Percentiles rank a stretch among this genome's conserved stretches.
These are phyloP conservation scores for Dacryopinax primogenitus DNA, from an alignment of 768 basidiomycete genomes.

Conservation along the genomic window DNA sequence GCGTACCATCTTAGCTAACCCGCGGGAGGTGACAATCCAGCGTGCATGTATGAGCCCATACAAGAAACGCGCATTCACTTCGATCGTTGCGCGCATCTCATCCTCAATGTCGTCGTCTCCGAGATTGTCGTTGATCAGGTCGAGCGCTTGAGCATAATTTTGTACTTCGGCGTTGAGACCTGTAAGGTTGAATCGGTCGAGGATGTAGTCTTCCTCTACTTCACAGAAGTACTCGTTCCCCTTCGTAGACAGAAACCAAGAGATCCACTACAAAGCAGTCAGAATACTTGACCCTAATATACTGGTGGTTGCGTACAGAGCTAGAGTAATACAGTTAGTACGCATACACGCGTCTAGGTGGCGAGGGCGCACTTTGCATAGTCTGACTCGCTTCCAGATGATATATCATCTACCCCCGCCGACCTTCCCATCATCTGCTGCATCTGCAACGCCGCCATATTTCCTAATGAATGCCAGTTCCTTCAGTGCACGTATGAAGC, in stretches of 20 bases:
- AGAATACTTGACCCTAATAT: not conserved
- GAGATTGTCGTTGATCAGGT: conserved; percentile 89
- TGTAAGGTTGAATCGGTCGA: conserved; percentile 95
- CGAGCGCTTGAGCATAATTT: conserved; percentile 86
- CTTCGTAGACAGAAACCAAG: conserved; percentile 93
- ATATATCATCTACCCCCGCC: not conserved
- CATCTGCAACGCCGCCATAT: not conserved
- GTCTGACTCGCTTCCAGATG: not conserved
- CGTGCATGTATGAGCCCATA: conserved; percentile 95
- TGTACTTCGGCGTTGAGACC: conserved; percentile 92
- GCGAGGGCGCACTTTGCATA: conserved; percentile 6
- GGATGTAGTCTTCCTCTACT: conserved; percentile 97
- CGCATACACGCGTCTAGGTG: not conserved
- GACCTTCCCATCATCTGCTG: conserved; percentile 7
- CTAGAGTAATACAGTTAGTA: not conserved
- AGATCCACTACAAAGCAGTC: conserved; percentile 61
- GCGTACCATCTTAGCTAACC: conserved; percentile 85
- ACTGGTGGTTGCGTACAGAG: not conserved
- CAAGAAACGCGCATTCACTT: conserved; percentile 82
- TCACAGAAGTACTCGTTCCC: conserved; percentile 99
- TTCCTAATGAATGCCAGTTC: not conserved
- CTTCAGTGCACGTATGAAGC: not conserved
- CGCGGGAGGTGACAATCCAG: conserved; percentile 91
- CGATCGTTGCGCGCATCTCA: conserved; percentile 78
- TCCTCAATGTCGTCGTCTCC: conserved; percentile 97